Conservation (phyloP, 805 yeast genomes). For the Saccharomycopsis sp. region DNA sequence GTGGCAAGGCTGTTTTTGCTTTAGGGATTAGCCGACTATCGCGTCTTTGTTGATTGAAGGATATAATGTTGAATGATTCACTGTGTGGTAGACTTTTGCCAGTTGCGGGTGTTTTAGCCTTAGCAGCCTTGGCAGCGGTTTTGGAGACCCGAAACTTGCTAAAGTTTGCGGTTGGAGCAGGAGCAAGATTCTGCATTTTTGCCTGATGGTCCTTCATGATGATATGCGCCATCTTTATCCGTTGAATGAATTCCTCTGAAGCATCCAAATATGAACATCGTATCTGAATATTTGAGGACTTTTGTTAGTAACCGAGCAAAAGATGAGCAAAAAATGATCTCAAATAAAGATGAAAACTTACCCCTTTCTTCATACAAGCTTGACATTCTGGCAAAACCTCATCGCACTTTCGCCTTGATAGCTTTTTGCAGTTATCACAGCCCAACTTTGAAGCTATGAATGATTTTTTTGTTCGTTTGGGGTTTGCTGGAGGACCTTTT, state of each 20-base stretch:
- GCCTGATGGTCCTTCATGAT: constrained; percentile 13
- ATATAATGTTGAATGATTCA: too few relatives aligned
- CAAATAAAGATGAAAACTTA: constrained; percentile 5
- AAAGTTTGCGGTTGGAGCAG: constrained; percentile 11
- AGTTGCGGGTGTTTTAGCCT: neutral
- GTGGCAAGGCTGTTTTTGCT: too few relatives aligned
- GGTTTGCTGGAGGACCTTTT: too few relatives aligned
- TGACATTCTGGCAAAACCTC: constrained; percentile 14
- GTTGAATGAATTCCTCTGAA: constrained; percentile 15
- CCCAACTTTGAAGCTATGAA: constrained; percentile 16
- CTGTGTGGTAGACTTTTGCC: too few relatives aligned
- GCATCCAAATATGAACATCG: constrained; percentile 18
- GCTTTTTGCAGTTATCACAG: constrained; percentile 17
- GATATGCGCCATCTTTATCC: constrained; percentile 14
- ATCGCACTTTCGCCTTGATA: constrained; percentile 15
- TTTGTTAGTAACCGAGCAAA: too few relatives aligned
- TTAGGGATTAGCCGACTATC: too few relatives aligned
- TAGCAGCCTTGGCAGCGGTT: neutral
- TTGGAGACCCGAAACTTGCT: constrained; percentile 12
- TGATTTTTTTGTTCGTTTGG: too few relatives aligned
- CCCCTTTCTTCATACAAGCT: constrained; percentile 10
- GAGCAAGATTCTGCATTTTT: neutral
- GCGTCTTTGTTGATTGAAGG: too few relatives aligned
- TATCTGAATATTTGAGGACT: too few relatives aligned
- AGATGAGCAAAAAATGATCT: too few relatives aligned